Base-by-base conservation (phyloP, 2,329 filamentous ascomycete species). In the Hawksworthiomyces lignivorus region DNA sequence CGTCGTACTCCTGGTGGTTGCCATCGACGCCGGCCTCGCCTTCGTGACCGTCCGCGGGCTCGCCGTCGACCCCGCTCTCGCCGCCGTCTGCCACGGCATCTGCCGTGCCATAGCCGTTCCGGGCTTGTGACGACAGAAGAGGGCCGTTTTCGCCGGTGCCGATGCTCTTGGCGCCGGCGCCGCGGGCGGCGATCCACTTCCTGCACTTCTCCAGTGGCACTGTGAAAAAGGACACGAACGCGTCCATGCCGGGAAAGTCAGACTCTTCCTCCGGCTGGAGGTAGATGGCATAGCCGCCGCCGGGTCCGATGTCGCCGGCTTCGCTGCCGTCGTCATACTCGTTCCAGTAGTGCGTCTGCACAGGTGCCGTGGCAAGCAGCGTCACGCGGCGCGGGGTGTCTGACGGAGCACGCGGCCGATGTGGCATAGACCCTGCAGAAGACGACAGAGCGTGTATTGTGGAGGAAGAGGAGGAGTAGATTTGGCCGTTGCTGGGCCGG, bases 241-340 rank as follows among this genome's bases (percentile, higher is more conserved):
- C 73, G 20, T 72, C 69, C 27, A 86, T 62, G 12, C 84, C 81
- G 0, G 82, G 78, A 41, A 85, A 83, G 26, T 64, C 64, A 15
- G 62, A 55, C 9, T 72, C 67, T 2, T 75, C 75, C 50, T 86
- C 73, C 0, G 85, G 84, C 55, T 89, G 74, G 45, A 90, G 68
- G 53, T 86, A 87, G 50, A 92, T 80, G 33, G 77, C 72, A 58
- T 87, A 92, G 22, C 72, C 73, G 27, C 75, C 72, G 11, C 71
- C 64, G 3, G 71, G 75, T 29, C 70, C 73, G 12, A 70, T 63
- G 3, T 72, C 77, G 37, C 70, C 74, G 3, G 62, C 65, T 41
- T 88, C 84, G 56, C 86, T 87, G 8, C 84, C 84, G 56, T 89
- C 66, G 51, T 94, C 87, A 59, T 90, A 92, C 59, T 94, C 87